These are phyloP conservation scores for Galerina sulciceps DNA, from an alignment of 768 basidiomycete genomes.

Conservation along the genomic window DNA sequence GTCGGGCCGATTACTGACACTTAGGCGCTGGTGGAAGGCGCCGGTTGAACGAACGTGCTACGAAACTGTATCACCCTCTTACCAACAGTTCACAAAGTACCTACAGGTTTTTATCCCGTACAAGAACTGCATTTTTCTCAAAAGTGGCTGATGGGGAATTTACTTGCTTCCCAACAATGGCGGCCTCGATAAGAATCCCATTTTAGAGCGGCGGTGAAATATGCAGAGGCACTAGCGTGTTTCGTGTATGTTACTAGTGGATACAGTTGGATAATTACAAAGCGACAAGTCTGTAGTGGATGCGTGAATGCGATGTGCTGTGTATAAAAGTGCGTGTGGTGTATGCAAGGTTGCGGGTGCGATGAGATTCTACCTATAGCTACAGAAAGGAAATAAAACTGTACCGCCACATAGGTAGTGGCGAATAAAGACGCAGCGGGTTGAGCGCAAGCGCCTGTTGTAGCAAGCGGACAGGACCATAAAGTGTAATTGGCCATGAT, in stretches of 20 bases:
- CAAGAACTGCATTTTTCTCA: too few relatives aligned
- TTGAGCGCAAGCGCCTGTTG: constrained; percentile 10
- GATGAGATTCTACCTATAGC: constrained; percentile 36
- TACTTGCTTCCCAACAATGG: too few relatives aligned
- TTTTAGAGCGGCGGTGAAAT: too few relatives aligned
- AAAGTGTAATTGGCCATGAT: neutral
- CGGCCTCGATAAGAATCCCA: too few relatives aligned
- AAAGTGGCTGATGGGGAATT: too few relatives aligned
- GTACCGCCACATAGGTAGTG: constrained; percentile 12
- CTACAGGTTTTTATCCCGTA: neutral
- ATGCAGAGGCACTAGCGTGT: constrained; percentile 17
- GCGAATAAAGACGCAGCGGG: constrained; percentile 9
- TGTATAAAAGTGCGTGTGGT: constrained; percentile 39
- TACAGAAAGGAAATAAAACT: constrained; percentile 29
- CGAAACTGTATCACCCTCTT: too few relatives aligned
- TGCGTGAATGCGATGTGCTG: constrained; percentile 19
- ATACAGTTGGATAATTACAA: constrained; percentile 15
- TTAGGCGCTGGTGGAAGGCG: too few relatives aligned
- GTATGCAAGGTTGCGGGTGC: constrained; percentile 13
- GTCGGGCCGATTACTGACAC: too few relatives aligned
- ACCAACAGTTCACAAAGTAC: too few relatives aligned
- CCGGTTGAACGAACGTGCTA: too few relatives aligned
- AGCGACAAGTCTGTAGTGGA: constrained; percentile 2
- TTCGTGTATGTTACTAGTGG: constrained; percentile 26
- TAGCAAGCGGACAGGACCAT: constrained; percentile 2